phyloP scores from a whole-genome alignment of 768 basidiomycete genomes.

The Antrodiella citrinella region DNA sequence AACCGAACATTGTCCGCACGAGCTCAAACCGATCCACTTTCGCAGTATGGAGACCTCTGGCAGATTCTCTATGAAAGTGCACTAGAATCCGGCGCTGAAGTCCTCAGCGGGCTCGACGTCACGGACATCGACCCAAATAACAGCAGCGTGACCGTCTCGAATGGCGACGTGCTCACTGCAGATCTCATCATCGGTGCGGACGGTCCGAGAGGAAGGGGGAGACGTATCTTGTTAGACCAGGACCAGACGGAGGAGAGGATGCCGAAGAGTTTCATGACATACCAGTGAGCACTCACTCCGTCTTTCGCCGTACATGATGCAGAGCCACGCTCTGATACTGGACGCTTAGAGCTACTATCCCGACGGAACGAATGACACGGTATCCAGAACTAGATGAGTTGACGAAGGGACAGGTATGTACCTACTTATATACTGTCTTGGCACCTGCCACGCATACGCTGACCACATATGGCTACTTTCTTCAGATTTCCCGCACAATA shows the following conservation, averaged over 20 bases:
- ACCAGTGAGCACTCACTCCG: not conserved
- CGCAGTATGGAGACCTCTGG: conserved; percentile 45
- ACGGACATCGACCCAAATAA: conserved; percentile 7
- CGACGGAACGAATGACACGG: not conserved
- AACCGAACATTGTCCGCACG: no score
- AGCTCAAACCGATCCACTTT: not conserved
- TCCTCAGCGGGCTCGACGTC: conserved; percentile 17
- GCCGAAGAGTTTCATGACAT: conserved; percentile 3
- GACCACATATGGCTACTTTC: no score
- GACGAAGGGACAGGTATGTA: no score
- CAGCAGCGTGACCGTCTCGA: conserved; percentile 23
- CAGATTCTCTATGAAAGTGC: conserved; percentile 38
- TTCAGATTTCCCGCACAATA: no score
- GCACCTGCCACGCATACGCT: no score
- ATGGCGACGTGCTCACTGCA: conserved; percentile 35
- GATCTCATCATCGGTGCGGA: conserved; percentile 59
- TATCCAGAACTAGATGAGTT: not conserved
- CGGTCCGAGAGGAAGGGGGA: conserved; percentile 38
- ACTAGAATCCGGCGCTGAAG: conserved; percentile 35
- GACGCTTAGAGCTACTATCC: not conserved
- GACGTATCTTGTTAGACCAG: conserved; percentile 24
- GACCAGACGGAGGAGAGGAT: conserved; percentile 16
- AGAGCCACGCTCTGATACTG: not conserved
- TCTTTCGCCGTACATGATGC: not conserved
- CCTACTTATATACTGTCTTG: no score